A percentile compares a stretch with the other conserved stretches of the same genome.
Conservation (phyloP, 2,329 filamentous ascomycete genomes). For the Sclerotiophoma versabilis region DNA sequence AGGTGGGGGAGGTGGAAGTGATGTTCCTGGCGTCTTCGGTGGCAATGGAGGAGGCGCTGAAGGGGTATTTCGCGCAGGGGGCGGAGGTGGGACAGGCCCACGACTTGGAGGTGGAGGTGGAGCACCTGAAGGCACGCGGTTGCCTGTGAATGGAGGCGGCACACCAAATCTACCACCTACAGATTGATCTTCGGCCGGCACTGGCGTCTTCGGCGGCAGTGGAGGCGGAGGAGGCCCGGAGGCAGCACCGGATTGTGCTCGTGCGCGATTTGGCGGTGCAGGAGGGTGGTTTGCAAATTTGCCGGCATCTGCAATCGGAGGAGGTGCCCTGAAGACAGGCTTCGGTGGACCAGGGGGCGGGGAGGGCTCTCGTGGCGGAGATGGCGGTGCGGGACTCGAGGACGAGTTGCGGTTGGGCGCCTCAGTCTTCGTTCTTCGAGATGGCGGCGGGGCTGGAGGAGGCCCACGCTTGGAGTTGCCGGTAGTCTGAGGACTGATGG, state of each 20-base stretch:
- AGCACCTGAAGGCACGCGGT: constrained; percentile 65
- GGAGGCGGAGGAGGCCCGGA: constrained; percentile 71
- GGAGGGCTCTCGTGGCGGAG: constrained; percentile 74
- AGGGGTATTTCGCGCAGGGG: constrained; percentile 53
- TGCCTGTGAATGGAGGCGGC: constrained; percentile 78
- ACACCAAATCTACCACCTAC: constrained; percentile 71
- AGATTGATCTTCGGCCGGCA: constrained; percentile 68
- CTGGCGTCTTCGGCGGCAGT: constrained; percentile 60
- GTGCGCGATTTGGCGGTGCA: constrained; percentile 55
- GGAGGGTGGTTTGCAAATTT: constrained; percentile 71
- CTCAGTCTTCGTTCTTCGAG: constrained; percentile 54
- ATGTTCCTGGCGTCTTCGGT: constrained; percentile 50
- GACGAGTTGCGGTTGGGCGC: constrained; percentile 53
- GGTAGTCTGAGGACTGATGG: constrained; percentile 68
- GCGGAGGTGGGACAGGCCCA: constrained; percentile 67
- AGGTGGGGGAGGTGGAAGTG: constrained; percentile 68
- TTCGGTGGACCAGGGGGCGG: constrained; percentile 68
- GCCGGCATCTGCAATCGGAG: constrained; percentile 87
- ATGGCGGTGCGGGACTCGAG: constrained; percentile 65
- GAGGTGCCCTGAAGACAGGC: constrained; percentile 81
- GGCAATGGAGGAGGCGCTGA: constrained; percentile 49
- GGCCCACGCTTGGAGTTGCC: constrained; percentile 67
- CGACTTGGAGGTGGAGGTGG: constrained; percentile 80
- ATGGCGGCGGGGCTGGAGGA: constrained; percentile 65
- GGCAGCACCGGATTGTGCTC: constrained; percentile 58